Percentiles rank a stretch among this genome's conserved stretches.
These are phyloP conservation scores for Plasmodium malariae DNA, from an alignment of 169 alveolate species.

Conservation along the genomic window DNA sequence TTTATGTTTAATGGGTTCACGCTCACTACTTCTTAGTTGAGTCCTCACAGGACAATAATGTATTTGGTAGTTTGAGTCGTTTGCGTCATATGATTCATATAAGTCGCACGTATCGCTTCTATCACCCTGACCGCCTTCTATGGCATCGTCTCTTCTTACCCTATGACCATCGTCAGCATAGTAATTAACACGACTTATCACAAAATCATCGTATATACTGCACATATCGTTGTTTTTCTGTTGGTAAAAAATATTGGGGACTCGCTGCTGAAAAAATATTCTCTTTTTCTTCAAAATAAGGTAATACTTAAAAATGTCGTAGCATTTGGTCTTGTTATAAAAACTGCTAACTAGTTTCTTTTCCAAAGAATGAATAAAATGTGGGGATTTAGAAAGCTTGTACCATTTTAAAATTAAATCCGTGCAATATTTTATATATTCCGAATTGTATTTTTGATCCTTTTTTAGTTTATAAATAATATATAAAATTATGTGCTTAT, in stretches of 20 bases:
- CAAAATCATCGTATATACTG: not conserved
- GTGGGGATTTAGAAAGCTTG: not conserved
- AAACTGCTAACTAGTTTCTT: not conserved
- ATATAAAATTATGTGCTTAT: constrained; percentile 11
- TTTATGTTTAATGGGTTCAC: not conserved
- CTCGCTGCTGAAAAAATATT: not conserved
- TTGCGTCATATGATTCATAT: too few relatives aligned
- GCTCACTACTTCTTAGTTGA: not conserved
- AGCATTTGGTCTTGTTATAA: constrained; percentile 2
- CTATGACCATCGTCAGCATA: not conserved
- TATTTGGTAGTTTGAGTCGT: too few relatives aligned
- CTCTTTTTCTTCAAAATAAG: constrained; percentile 27
- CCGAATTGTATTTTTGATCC: not conserved
- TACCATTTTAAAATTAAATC: constrained; percentile 37
- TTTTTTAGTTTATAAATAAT: constrained; percentile 3
- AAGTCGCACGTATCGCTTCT: too few relatives aligned
- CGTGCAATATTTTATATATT: constrained; percentile 27
- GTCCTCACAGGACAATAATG: too few relatives aligned
- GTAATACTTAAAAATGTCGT: not conserved
- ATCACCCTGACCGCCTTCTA: too few relatives aligned
- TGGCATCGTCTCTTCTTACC: not conserved
- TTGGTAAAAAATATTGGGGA: not conserved
- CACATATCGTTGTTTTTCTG: not conserved
- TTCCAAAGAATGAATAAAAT: not conserved
- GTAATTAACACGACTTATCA: not conserved